Conservation (phyloP, 495 filamentous ascomycete species). For the Daldinia childiae region DNA sequence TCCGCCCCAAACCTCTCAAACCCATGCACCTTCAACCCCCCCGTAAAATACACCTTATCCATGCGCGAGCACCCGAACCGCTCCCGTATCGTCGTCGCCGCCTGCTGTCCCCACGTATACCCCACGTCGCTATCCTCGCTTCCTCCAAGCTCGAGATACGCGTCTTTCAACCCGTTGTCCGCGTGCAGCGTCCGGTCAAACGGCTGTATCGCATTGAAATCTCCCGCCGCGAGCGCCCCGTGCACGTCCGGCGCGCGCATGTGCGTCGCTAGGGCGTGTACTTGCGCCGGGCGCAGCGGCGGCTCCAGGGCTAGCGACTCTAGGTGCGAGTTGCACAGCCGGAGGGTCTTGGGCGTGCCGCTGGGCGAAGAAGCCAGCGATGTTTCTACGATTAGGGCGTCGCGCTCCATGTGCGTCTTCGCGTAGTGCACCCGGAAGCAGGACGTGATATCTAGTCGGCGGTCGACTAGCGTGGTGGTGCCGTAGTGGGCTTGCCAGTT, state of each 20-base stretch:
- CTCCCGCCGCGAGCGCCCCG: slow-evolving; percentile 56
- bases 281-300: slow-evolving; percentile 56
- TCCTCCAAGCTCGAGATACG: slow-evolving; percentile 62
- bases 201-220: slow-evolving; percentile 65
- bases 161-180: slow-evolving; percentile 60
- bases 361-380: background rate
- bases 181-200: slow-evolving; percentile 58
- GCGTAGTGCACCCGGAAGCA: slow-evolving; percentile 60
- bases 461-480: slow-evolving; percentile 62
- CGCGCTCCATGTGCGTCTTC: slow-evolving; percentile 56
- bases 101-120: slow-evolving; percentile 67
- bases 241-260: slow-evolving; percentile 47
- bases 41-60: slow-evolving; percentile 61
- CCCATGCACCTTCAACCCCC: slow-evolving; percentile 40
- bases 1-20: slow-evolving; percentile 56
- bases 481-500: slow-evolving; percentile 55
- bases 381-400: slow-evolving; percentile 63
- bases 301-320: slow-evolving; percentile 58
- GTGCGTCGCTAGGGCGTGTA: slow-evolving; percentile 50
- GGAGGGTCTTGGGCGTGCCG: slow-evolving; percentile 39
- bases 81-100: slow-evolving; percentile 41
- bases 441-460: slow-evolving; percentile 47
- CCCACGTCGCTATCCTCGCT: slow-evolving; percentile 59
- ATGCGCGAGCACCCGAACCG: slow-evolving; percentile 58
- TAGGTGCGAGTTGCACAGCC: slow-evolving; percentile 64